Evolutionary conservation across 2,329 filamentous ascomycete genomes (phyloP).

Genomic region (Plenodomus lindquistii): DNA sequence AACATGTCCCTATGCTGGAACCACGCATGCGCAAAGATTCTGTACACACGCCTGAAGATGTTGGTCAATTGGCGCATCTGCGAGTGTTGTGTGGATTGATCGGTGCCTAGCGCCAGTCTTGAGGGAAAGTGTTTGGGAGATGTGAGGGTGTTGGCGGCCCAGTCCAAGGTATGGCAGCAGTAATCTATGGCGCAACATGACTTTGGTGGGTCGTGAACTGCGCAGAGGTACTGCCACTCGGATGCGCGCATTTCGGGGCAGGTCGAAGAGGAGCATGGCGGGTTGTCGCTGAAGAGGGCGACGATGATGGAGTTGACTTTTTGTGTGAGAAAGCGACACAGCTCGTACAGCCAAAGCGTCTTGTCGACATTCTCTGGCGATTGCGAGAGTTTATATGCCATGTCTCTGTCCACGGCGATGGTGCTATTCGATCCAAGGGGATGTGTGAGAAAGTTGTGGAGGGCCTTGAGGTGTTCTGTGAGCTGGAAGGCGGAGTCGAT

Average conservation of each 20-base stretch:
- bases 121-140: conserved; percentile 95
- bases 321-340: conserved; percentile 92
- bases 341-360: conserved; percentile 95
- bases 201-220: conserved; percentile 95
- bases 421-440: conserved; percentile 60
- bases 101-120: conserved; percentile 65
- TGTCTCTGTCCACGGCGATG: conserved; percentile 72
- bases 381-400: conserved; percentile 74
- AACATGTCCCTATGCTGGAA: conserved; percentile 96
- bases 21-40: conserved; percentile 98
- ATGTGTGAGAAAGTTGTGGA: conserved; percentile 81
- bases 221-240: conserved; percentile 98
- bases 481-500: conserved; percentile 97
- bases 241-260: conserved; percentile 98
- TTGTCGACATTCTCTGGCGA: conserved; percentile 82
- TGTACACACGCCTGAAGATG: conserved; percentile 89
- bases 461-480: conserved; percentile 92
- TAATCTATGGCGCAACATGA: conserved; percentile 98
- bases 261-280: conserved; percentile 83
- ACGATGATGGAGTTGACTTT: conserved; percentile 93
- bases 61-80: conserved; percentile 87
- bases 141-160: conserved; percentile 92
- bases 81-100: conserved; percentile 43
- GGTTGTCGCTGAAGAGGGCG: conserved; percentile 87
- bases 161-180: conserved; percentile 97